Conservation (phyloP, 2,329 filamentous ascomycete genomes). For the Monilinia polystroma region DNA sequence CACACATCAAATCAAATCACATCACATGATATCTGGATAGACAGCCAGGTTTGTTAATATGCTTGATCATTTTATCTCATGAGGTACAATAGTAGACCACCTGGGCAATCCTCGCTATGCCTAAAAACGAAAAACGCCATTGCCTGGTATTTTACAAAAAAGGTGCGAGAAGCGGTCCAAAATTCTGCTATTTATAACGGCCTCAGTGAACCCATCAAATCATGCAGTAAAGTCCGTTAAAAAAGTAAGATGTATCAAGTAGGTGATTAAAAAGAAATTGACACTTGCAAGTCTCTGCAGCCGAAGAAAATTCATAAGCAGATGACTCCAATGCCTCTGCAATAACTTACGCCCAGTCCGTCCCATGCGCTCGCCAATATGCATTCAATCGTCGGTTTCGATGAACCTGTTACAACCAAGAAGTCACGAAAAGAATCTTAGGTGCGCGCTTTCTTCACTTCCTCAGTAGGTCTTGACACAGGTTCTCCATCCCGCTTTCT, state of each 20-base stretch:
- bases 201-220: conserved; percentile 9
- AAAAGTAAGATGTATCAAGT: conserved; percentile 17
- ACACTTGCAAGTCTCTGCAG: neutral
- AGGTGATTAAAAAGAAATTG: conserved; percentile 16
- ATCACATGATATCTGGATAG: neutral
- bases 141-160: conserved; percentile 21
- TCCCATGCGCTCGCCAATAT: conserved; percentile 12
- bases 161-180: conserved; percentile 9
- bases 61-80: conserved; percentile 18
- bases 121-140: conserved; percentile 21
- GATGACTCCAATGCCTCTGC: conserved; percentile 9
- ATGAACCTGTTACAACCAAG: conserved; percentile 8
- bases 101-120: conserved; percentile 18
- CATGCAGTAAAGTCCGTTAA: conserved; percentile 13
- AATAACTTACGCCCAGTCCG: conserved; percentile 7
- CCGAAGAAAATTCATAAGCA: neutral
- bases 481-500: conserved; percentile 48
- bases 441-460: conserved; percentile 20
- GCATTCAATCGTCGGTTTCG: conserved; percentile 6
- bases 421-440: conserved; percentile 1
- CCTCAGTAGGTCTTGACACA: conserved; percentile 37
- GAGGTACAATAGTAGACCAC: conserved; percentile 18
- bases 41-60: neutral
- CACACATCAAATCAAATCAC: neutral
- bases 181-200: conserved; percentile 13